These are phyloP conservation scores for Colletotrichum tropicale DNA, from an alignment of 2,329 filamentous ascomycete species.

Conservation along the genomic window DNA sequence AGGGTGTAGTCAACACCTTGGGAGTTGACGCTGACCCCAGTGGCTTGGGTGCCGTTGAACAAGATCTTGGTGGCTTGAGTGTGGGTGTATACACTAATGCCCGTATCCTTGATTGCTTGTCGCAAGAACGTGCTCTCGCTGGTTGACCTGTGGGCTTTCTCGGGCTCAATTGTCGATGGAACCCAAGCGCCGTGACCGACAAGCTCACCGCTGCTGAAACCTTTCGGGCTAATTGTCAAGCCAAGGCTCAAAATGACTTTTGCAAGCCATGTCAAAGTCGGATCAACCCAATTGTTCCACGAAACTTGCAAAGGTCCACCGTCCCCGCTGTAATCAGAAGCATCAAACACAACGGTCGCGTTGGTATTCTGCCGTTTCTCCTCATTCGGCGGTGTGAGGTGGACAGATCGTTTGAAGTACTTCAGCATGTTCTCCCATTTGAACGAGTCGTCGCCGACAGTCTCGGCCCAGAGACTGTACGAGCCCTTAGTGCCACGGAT, in stretches of 20 bases:
- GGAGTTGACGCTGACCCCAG: conserved; percentile 38
- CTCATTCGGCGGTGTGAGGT: conserved; percentile 33
- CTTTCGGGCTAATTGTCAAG: conserved; percentile 31
- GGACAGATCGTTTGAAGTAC: conserved; percentile 33
- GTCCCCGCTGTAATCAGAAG: conserved; percentile 25
- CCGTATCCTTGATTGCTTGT: conserved; percentile 25
- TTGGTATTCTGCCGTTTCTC: conserved; percentile 22
- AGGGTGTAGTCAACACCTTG: conserved; percentile 20
- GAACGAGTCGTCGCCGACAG: conserved; percentile 33
- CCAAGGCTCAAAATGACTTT: conserved; percentile 43
- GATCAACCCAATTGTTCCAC: conserved; percentile 27
- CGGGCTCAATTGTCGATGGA: conserved; percentile 31
- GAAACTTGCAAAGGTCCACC: conserved; percentile 30
- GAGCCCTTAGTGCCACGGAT: conserved; percentile 26
- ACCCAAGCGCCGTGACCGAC: conserved; percentile 34
- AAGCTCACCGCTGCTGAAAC: conserved; percentile 45
- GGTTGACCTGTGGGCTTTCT: conserved; percentile 32
- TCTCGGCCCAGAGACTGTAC: conserved; percentile 33
- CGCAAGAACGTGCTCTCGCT: conserved; percentile 40
- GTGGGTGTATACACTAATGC: conserved; percentile 42
- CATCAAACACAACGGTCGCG: conserved; percentile 28
- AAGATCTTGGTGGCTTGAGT: conserved; percentile 50
- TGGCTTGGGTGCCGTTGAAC: conserved; percentile 46
- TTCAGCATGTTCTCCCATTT: conserved; percentile 32
- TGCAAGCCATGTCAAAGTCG: conserved; percentile 25